A percentile compares a stretch with the other conserved stretches of the same genome.
Evolutionary conservation across 768 basidiomycete genomes (phyloP).

Genomic region (Suillus variegatus): DNA sequence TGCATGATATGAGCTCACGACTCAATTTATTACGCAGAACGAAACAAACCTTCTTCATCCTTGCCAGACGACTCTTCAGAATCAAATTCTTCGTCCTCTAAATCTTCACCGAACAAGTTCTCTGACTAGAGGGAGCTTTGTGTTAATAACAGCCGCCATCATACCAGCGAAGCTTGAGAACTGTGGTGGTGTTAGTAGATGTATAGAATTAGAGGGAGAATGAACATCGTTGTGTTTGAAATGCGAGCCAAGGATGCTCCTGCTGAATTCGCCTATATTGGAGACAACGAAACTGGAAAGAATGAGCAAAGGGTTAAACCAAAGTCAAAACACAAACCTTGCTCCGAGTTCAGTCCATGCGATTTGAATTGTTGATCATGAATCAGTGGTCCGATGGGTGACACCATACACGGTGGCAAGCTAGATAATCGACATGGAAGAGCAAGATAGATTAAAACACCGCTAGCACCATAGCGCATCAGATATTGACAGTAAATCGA

Average conservation of each 20-base stretch:
- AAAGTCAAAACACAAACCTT: conserved; percentile 28
- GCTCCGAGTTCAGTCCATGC: conserved; percentile 82
- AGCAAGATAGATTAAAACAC: no score
- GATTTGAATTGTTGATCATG: conserved; percentile 87
- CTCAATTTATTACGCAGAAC: conserved; percentile 28
- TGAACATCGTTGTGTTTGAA: conserved; percentile 90
- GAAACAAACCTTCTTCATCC: conserved; percentile 46
- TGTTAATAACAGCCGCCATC: conserved; percentile 91
- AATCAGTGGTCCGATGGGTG: no score
- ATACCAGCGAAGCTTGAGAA: conserved; percentile 78
- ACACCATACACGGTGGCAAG: no score
- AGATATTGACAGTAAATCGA: no score
- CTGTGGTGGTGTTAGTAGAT: conserved; percentile 36
- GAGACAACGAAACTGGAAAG: conserved; percentile 71
- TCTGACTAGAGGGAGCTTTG: conserved; percentile 95
- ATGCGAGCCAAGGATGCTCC: conserved; percentile 81
- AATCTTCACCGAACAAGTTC: conserved; percentile 89
- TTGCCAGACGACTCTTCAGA: no score
- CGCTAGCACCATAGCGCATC: no score
- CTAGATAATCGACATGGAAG: no score
- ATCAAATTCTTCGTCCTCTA: no score
- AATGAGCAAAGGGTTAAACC: background rate
- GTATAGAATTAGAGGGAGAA: conserved; percentile 12
- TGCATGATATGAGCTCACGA: conserved; percentile 27
- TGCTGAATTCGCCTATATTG: conserved; percentile 83